phyloP scores from a whole-genome alignment of 2,329 filamentous ascomycete species.

The Cladosporium sp. region DNA sequence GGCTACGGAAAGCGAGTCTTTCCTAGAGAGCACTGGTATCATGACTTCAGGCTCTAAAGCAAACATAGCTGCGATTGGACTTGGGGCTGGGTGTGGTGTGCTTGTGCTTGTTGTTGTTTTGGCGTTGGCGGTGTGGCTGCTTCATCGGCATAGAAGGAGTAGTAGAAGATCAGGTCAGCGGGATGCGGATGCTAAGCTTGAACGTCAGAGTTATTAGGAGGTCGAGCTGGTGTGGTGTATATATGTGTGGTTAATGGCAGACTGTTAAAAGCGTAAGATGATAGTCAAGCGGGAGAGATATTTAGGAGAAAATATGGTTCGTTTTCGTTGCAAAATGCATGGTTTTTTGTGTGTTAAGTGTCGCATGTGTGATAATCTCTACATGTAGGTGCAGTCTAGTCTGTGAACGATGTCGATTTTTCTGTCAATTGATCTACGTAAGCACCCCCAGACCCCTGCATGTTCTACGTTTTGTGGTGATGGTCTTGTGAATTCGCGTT shows the following conservation, averaged over 20 bases:
- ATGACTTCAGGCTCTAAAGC: background rate
- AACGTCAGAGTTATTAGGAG: background rate
- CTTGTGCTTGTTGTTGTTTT: background rate
- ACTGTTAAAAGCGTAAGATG: too few species aligned
- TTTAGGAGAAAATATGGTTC: background rate
- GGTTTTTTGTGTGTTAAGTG: too few species aligned
- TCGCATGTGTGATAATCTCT: too few species aligned
- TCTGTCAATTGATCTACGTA: too few species aligned
- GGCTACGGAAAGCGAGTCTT: background rate
- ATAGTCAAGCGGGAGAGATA: background rate
- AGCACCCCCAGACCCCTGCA: too few species aligned
- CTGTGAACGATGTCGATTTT: too few species aligned
- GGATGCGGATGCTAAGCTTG: background rate
- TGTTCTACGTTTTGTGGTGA: background rate
- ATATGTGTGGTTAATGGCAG: background rate
- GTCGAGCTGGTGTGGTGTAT: background rate
- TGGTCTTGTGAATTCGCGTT: background rate
- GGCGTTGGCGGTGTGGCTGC: background rate
- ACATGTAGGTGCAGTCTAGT: too few species aligned
- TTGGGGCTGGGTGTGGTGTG: slow-evolving; percentile 1
- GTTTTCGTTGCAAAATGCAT: background rate
- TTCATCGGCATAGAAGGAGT: background rate
- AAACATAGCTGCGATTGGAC: background rate
- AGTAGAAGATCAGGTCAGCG: too few species aligned
- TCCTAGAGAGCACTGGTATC: background rate